A percentile compares a stretch with the other conserved stretches of the same genome.
Evolutionary conservation across 2,329 filamentous ascomycete species (phyloP).

Genomic region (Fusarium chuoi): DNA sequence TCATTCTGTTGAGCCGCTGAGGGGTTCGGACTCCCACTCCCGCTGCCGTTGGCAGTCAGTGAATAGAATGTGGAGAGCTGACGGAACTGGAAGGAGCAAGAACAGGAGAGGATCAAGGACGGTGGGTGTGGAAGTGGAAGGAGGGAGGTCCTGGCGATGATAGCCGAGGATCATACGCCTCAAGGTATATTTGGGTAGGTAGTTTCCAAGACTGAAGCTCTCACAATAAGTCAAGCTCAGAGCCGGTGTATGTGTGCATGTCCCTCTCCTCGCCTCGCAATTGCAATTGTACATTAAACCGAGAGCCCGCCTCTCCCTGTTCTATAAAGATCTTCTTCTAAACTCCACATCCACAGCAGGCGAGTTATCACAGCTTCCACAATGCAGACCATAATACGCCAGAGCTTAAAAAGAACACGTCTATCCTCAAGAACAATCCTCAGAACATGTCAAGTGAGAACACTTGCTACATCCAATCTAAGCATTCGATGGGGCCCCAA

Average conservation of each 20-base stretch:
- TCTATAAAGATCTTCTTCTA: too few species aligned
- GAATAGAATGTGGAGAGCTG: constrained; percentile 19
- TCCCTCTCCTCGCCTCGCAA: background rate
- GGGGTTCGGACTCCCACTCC: constrained; percentile 24
- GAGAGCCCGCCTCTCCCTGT: background rate
- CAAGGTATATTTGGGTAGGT: background rate
- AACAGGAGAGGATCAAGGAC: constrained; percentile 6
- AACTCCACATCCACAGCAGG: background rate
- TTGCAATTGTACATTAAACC: background rate
- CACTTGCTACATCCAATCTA: constrained; percentile 34
- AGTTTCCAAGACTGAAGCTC: background rate
- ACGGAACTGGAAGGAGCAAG: constrained; percentile 20
- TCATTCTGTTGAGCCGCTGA: constrained; percentile 12
- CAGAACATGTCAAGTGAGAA: constrained; percentile 22
- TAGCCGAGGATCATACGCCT: constrained; percentile 36
- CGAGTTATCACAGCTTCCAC: background rate
- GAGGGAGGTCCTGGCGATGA: constrained; percentile 24
- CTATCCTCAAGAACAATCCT: constrained; percentile 4
- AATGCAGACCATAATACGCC: constrained; percentile 34
- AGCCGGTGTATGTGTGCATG: background rate
- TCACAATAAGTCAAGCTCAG: background rate
- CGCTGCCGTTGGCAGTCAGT: constrained; percentile 5
- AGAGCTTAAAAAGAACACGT: constrained; percentile 15
- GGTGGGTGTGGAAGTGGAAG: background rate
- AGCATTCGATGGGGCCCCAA: constrained; percentile 46